A percentile compares a stretch with the other conserved stretches of the same genome.
Conservation (phyloP, 2,329 filamentous ascomycete species). For the Rosellinia necatrix region DNA sequence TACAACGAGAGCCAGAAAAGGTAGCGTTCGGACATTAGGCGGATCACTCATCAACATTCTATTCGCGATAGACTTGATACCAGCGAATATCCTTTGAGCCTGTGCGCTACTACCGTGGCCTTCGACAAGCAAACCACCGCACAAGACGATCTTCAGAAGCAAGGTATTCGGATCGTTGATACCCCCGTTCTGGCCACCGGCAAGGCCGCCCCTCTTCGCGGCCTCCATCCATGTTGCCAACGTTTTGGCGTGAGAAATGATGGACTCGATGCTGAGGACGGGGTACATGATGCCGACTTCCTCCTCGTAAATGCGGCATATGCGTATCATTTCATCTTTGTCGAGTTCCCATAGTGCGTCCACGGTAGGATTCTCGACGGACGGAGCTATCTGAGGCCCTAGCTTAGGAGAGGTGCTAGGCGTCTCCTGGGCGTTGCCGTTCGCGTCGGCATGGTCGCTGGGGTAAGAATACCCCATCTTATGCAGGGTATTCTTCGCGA, state of each 20-base stretch:
- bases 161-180: conserved; percentile 62
- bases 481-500: conserved; percentile 84
- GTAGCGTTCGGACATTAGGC: conserved; percentile 52
- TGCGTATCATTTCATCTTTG: conserved; percentile 77
- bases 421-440: conserved; percentile 48
- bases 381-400: conserved; percentile 45
- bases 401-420: conserved; percentile 42
- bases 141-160: conserved; percentile 82
- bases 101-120: conserved; percentile 77
- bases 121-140: conserved; percentile 77
- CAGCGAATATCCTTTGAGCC: conserved; percentile 74
- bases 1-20: conserved; percentile 53
- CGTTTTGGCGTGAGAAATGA: conserved; percentile 71
- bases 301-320: conserved; percentile 83
- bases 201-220: conserved; percentile 42
- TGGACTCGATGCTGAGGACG: conserved; percentile 72
- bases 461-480: conserved; percentile 82
- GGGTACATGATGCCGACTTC: conserved; percentile 95
- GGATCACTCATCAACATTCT: conserved; percentile 62
- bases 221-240: conserved; percentile 74
- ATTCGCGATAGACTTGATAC: conserved; percentile 74
- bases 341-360: conserved; percentile 83
- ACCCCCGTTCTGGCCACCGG: conserved; percentile 41
- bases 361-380: conserved; percentile 39
- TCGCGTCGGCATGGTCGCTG: conserved; percentile 66